Conservation (phyloP, 163 green algal genomes). For the Chlamydomonas reinhardtii region DNA sequence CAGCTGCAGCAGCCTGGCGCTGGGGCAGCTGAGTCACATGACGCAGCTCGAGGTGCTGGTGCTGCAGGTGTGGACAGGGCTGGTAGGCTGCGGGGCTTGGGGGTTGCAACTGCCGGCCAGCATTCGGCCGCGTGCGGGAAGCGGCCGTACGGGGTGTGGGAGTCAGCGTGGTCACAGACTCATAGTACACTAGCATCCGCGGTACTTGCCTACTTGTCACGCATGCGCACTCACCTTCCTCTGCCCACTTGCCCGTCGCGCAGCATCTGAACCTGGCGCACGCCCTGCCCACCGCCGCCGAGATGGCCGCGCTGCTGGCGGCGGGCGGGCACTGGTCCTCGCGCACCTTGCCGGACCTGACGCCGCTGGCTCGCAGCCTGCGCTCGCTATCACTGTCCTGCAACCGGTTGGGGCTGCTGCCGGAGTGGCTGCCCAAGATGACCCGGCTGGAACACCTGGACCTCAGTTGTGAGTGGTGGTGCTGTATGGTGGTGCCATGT, state of each 20-base stretch:
- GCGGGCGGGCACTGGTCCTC: neutral
- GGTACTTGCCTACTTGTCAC: too few relatives aligned
- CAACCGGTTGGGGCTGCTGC: slow-evolving; percentile 66
- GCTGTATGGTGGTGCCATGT: too few relatives aligned
- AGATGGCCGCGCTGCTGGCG: neutral
- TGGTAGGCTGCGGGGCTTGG: too few relatives aligned
- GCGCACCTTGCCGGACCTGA: slow-evolving; percentile 57
- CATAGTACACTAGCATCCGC: too few relatives aligned
- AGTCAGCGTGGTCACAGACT: too few relatives aligned
- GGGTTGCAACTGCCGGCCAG: too few relatives aligned
- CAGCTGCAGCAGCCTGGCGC: slow-evolving; percentile 56
- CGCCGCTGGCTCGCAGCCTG: slow-evolving; percentile 50
- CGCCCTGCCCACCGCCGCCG: neutral
- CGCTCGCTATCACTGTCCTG: slow-evolving; percentile 65
- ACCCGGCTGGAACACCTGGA: slow-evolving; percentile 64
- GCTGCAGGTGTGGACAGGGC: slow-evolving; percentile 45
- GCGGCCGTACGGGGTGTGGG: too few relatives aligned
- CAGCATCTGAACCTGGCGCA: slow-evolving; percentile 22
- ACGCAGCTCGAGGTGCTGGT: slow-evolving; percentile 64
- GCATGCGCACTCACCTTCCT: too few relatives aligned
- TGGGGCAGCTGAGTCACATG: slow-evolving; percentile 50
- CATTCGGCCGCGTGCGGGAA: too few relatives aligned
- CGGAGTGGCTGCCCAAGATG: slow-evolving; percentile 59
- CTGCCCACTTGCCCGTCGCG: neutral
- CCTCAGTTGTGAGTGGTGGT: slow-evolving; percentile 66